Percentiles rank a stretch among this genome's conserved stretches.
phyloP scores from a whole-genome alignment of 2,329 filamentous ascomycete species.

The Penicillium sp. region DNA sequence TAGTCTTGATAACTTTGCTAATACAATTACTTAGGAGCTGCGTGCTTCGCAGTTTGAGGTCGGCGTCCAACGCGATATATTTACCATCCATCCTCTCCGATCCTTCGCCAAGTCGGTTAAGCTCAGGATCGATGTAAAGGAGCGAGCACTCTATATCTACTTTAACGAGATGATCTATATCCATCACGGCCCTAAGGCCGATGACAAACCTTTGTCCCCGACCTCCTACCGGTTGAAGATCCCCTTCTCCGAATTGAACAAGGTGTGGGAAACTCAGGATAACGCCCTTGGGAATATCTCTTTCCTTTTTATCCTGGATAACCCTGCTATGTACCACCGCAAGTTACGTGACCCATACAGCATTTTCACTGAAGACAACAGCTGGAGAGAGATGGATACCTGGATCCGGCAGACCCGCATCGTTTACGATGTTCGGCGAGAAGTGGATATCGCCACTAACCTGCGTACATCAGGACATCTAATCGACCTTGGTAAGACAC shows the following conservation, averaged over 20 bases:
- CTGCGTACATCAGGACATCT: constrained; percentile 49
- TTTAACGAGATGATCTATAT: constrained; percentile 37
- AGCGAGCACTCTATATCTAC: constrained; percentile 44
- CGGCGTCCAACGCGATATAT: constrained; percentile 54
- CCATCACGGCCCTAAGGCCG: not conserved
- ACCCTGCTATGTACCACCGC: constrained; percentile 46
- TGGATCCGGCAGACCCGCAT: constrained; percentile 65
- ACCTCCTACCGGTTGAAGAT: constrained; percentile 43
- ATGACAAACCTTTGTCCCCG: not conserved
- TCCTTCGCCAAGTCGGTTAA: constrained; percentile 34
- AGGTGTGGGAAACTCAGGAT: constrained; percentile 34
- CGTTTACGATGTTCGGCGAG: constrained; percentile 43
- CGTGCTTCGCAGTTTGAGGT: constrained; percentile 53
- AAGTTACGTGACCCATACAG: constrained; percentile 30
- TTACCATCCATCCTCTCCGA: constrained; percentile 58
- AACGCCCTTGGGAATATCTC: constrained; percentile 15
- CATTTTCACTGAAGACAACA: constrained; percentile 42
- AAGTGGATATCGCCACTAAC: constrained; percentile 36
- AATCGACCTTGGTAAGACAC: constrained; percentile 55
- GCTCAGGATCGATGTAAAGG: constrained; percentile 38
- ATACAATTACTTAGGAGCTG: constrained; percentile 34
- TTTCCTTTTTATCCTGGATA: constrained; percentile 40
- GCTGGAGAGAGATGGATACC: constrained; percentile 54
- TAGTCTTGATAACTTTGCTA: not conserved
- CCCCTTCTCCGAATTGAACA: constrained; percentile 43